phyloP scores from a whole-genome alignment of 345 rosid species.

The Moricandia moricandioides region DNA sequence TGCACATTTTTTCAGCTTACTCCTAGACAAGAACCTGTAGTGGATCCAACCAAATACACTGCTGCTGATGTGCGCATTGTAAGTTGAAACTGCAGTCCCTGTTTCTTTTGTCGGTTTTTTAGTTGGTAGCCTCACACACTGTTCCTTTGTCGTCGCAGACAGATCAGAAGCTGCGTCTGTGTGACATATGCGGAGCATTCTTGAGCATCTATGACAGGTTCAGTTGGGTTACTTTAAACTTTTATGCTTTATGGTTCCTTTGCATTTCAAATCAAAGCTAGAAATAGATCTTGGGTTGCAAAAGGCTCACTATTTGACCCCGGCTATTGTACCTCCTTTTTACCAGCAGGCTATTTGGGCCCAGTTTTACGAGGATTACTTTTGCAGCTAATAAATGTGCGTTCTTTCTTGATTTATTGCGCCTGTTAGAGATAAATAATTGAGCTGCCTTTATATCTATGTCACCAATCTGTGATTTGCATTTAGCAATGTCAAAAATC shows the following conservation, averaged over 20 bases:
- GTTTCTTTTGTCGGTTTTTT: not conserved
- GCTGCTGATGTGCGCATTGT: conserved; percentile 98
- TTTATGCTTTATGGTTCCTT: conserved; percentile 28
- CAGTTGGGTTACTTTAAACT: conserved; percentile 16
- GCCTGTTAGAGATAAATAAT: conserved; percentile 42
- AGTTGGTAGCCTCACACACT: conserved; percentile 1
- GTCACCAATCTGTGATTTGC: conserved; percentile 23
- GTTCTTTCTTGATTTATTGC: conserved; percentile 73
- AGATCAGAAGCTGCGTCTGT: conserved; percentile 98
- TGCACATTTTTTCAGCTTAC: too few species aligned
- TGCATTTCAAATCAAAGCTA: conserved; percentile 40
- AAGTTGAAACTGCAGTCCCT: conserved; percentile 9
- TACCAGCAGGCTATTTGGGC: conserved; percentile 99
- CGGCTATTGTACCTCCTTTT: conserved; percentile 88
- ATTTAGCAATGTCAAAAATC: conserved; percentile 34
- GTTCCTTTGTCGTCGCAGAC: conserved; percentile 55
- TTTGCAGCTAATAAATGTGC: conserved; percentile 99
- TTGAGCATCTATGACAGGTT: conserved; percentile 98
- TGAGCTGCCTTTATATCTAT: not conserved
- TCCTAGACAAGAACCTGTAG: conserved; percentile 70
- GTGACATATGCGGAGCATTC: conserved; percentile 99
- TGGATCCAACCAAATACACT: conserved; percentile 81
- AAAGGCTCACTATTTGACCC: conserved; percentile 88
- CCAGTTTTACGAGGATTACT: conserved; percentile 99
- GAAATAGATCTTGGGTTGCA: conserved; percentile 67